Base-by-base conservation (phyloP, 2,329 filamentous ascomycete genomes). In the Aspergillus sp. region DNA sequence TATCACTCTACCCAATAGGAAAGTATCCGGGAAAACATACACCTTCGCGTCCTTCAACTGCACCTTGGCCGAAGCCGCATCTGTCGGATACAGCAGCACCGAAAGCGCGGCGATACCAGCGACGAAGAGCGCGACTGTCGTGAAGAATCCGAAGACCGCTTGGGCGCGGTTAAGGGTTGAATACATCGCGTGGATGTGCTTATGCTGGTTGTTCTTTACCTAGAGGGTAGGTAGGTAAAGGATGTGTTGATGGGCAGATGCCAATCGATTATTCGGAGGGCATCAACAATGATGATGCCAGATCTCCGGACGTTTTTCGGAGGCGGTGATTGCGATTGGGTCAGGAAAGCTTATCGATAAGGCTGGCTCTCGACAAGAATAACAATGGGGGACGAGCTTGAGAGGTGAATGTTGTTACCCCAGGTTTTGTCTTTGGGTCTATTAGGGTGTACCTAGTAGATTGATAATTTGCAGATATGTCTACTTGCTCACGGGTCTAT, bases 111-210 rank as follows among this genome's bases (percentile, higher is more conserved):
- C 91, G 61, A 96, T 81, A 58, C 85, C 86, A 56, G 88, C 93
- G 58, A 97, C 85, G 61, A 87, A 86, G 74, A 96, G 95, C 60
- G 91, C 90, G 66, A 97, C 93, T 28, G 93, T 96, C 19, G 95
- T 98, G 84, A 98, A 97, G 87, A 96, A 97, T 78, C 95, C 93
- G 77, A 99, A 99, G 77, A 93, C 89, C 81, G 92, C 94, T 80
- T 99, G 95, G 68, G 90, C 79, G 69, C 95, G 91, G 65, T 91
- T 92, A 53, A 96, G 80, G 51, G 90, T 87, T 74, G 92, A 96
- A 80, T 97, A 90, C 95, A 99, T 98, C 64, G 63, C 84, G 81
- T 25, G 4, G 15, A 3, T 19, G 15, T 25, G 34, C 31, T 28
- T 53, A 23, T 52, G n/a, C 19, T 4, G 41, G 7, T 23, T 22